phyloP scores from a whole-genome alignment of 176 grass and related monocot species.

The Raddia distichophylla region DNA sequence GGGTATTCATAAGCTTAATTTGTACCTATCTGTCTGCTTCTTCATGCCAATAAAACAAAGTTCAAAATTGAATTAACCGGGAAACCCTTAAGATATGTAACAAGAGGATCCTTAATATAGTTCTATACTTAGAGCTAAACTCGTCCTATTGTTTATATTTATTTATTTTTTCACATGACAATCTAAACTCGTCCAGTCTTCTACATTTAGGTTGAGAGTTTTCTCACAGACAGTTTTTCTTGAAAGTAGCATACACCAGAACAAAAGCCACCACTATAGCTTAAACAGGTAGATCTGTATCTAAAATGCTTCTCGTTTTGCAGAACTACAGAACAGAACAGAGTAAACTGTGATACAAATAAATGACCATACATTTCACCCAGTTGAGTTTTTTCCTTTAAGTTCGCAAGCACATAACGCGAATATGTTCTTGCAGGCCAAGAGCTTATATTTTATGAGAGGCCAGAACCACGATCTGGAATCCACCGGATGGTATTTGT shows the following conservation, averaged over 20 bases:
- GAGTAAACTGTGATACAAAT: background rate
- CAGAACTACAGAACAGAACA: background rate
- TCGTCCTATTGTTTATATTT: background rate
- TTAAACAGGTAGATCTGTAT: conserved; percentile 4
- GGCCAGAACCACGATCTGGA: conserved; percentile 65
- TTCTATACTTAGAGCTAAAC: background rate
- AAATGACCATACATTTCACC: background rate
- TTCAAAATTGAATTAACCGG: background rate
- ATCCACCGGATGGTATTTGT: conserved; percentile 79
- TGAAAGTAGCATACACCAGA: conserved; percentile 6
- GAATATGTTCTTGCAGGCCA: conserved; percentile 44
- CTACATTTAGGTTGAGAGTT: background rate
- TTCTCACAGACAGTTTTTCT: background rate
- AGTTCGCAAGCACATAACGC: conserved; percentile 28
- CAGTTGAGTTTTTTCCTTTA: background rate
- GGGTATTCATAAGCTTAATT: background rate
- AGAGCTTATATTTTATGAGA: conserved; percentile 64
- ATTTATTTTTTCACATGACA: background rate
- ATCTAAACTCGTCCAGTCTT: conserved; percentile 1
- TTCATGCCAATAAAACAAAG: background rate
- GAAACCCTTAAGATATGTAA: background rate
- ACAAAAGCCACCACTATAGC: background rate
- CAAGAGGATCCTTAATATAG: background rate
- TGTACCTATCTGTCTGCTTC: background rate
- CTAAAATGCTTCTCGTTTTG: background rate